Conservation (phyloP, 192 early-diverging fungal genomes). For the Backusella mclennaniae region DNA sequence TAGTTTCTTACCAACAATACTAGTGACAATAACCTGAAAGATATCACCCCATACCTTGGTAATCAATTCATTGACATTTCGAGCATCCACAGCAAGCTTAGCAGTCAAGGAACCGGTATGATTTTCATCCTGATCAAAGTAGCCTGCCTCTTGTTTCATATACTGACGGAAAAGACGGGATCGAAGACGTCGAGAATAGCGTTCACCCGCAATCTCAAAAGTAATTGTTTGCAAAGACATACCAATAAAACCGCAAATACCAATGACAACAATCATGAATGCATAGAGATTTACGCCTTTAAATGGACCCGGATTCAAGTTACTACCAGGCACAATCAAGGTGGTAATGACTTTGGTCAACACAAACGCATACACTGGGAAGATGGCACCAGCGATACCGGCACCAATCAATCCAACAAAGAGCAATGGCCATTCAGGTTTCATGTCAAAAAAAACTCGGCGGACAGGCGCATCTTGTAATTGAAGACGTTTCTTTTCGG, state of each 20-base stretch:
- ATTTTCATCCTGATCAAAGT: constrained; percentile 77
- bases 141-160: constrained; percentile 81
- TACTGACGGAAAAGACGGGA: constrained; percentile 60
- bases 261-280: constrained; percentile 24
- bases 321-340: constrained; percentile 31
- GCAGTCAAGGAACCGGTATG: constrained; percentile 76
- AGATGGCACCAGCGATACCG: constrained; percentile 64
- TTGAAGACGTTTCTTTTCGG: constrained; percentile 33
- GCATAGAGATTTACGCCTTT: constrained; percentile 26
- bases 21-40: constrained; percentile 29
- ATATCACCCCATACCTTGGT: constrained; percentile 46
- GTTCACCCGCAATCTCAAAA: constrained; percentile 27
- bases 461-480: constrained; percentile 54
- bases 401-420: constrained; percentile 59
- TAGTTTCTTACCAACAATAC: constrained; percentile 12
- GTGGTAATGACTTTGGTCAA: constrained; percentile 51
- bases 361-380: constrained; percentile 75
- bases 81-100: constrained; percentile 76
- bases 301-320: constrained; percentile 21
- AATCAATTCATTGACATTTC: constrained; percentile 48
- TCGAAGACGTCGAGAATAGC: constrained; percentile 17
- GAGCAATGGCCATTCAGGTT: constrained; percentile 51
- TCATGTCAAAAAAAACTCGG: constrained; percentile 50
- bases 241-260: constrained; percentile 18
- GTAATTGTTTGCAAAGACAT: neutral